Conservation (phyloP, 345 rosid species). For the Acer campestre region DNA sequence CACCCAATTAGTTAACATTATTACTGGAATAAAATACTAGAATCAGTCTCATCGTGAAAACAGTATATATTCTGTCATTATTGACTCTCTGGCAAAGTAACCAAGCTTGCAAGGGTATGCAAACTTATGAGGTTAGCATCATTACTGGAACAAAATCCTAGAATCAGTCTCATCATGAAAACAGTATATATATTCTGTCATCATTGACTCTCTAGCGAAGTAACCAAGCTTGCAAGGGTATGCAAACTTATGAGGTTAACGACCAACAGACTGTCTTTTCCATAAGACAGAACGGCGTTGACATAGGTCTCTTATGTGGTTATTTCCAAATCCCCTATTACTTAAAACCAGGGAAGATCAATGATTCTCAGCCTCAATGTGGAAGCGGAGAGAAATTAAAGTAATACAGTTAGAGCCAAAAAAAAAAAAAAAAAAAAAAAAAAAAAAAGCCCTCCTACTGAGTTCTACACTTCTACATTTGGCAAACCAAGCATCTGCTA, state of each 20-base stretch:
- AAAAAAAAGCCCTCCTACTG: no score
- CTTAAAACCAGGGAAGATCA: background rate
- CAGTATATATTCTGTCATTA: background rate
- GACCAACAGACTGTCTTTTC: background rate
- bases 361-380: background rate
- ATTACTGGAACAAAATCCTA: no score
- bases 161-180: no score
- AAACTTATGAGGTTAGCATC: background rate
- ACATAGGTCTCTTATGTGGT: background rate
- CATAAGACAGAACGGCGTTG: background rate
- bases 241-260: background rate
- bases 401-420: background rate
- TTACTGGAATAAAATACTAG: background rate
- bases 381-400: background rate
- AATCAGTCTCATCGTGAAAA: no score
- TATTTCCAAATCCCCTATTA: background rate
- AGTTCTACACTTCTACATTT: no score
- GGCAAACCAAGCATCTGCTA: background rate
- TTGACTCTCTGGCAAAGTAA: background rate
- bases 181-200: background rate
- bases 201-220: background rate
- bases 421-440: no score
- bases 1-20: background rate
- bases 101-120: background rate
- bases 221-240: background rate